These are phyloP conservation scores for Penicillium griseofulvum DNA, from an alignment of 2,329 filamentous ascomycete genomes.

Conservation along the genomic window DNA sequence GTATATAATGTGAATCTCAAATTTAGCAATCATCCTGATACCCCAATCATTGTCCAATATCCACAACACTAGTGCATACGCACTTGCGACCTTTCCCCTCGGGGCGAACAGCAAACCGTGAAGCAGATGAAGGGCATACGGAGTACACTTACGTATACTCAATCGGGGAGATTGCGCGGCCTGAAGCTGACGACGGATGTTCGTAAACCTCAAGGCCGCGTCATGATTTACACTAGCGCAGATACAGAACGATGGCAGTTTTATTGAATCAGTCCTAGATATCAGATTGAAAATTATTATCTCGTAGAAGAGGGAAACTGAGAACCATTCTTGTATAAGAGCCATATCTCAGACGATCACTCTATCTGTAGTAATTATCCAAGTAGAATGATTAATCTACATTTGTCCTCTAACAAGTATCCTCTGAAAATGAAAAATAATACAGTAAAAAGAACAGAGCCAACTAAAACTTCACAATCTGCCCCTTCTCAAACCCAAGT, in stretches of 20 bases:
- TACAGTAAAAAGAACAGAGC: neutral
- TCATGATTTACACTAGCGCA: neutral
- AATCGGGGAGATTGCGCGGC: neutral
- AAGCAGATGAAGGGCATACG: neutral
- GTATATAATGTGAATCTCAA: neutral
- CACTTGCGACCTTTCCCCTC: neutral
- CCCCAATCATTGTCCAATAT: neutral
- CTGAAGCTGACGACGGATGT: neutral
- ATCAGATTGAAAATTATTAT: neutral
- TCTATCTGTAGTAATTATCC: neutral
- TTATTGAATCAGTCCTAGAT: neutral
- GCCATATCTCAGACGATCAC: neutral
- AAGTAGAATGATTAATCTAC: neutral
- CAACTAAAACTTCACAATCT: slow-evolving; percentile 58
- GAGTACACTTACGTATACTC: neutral
- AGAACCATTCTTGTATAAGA: neutral
- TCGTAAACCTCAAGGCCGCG: neutral
- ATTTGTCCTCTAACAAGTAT: too few relatives aligned
- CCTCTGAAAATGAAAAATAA: neutral
- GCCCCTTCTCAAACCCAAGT: slow-evolving; percentile 57
- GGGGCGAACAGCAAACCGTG: neutral
- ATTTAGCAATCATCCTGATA: neutral
- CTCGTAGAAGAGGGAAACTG: neutral
- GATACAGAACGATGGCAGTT: neutral
- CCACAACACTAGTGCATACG: neutral